Evolutionary conservation across 352 stramenopile species (phyloP).

Genomic region (Globisporangium lucens): DNA sequence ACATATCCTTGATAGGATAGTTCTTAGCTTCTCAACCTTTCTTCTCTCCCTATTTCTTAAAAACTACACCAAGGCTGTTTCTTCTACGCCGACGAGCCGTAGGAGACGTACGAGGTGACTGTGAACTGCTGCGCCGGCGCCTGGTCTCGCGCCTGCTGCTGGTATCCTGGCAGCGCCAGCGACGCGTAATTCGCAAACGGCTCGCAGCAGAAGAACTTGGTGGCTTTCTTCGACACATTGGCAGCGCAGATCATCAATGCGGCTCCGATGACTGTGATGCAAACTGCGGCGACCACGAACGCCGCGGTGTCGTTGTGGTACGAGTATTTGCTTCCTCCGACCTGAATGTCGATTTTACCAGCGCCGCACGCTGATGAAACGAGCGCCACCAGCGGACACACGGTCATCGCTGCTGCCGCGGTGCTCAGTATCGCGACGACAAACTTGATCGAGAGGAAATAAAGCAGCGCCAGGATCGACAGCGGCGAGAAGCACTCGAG

Average conservation of each 20-base stretch:
- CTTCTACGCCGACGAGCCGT: constrained; percentile 6
- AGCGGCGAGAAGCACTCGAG: constrained; percentile 55
- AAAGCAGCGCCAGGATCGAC: constrained; percentile 65
- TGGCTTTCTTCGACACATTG: constrained; percentile 34
- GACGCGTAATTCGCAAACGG: constrained; percentile 23
- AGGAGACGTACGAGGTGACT: not conserved
- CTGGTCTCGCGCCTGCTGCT: constrained; percentile 9
- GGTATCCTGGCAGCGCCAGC: not conserved
- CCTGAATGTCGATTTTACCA: constrained; percentile 17
- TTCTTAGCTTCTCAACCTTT: not conserved
- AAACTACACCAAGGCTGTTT: not conserved
- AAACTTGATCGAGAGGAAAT: constrained; percentile 63
- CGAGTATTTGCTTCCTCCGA: constrained; percentile 19
- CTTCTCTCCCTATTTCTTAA: not conserved
- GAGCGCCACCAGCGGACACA: constrained; percentile 28
- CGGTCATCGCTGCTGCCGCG: constrained; percentile 27
- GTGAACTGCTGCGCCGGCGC: constrained; percentile 3
- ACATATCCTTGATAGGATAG: not conserved
- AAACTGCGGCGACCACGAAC: constrained; percentile 25
- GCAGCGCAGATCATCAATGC: constrained; percentile 51
- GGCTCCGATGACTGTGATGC: constrained; percentile 43
- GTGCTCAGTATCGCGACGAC: constrained; percentile 39
- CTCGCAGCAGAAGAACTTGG: constrained; percentile 52
- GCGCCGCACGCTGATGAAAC: constrained; percentile 16
- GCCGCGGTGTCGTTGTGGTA: constrained; percentile 21